Evolutionary conservation across 2,329 filamentous ascomycete species (phyloP), one percentile per base, ranked within the genome.

Genomic region (Arthrobotrys musiformis): DNA sequence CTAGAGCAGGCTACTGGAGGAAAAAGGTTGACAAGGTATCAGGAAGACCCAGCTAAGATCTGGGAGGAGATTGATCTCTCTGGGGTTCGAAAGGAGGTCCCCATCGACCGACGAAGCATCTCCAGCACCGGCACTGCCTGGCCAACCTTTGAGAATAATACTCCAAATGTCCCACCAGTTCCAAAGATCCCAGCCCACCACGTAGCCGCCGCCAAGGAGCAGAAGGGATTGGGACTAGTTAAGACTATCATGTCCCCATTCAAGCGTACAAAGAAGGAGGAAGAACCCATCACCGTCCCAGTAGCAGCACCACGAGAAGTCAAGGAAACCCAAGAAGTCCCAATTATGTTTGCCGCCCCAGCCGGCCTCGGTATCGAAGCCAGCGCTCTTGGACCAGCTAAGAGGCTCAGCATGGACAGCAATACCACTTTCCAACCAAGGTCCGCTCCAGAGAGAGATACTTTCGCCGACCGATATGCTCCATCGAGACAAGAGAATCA

Each of bases 21-120:
- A 33, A 77, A 77, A 42, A 66, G 73, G 48, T 30, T 77, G 50
- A 77, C 73, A 0, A 58, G 37, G 46, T 13, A 70, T 15, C 73
- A 77, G 42, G 56, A 60, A 9, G 66, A 77, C 17, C 60, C 73
- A 56, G 40, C 66, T 61, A 77, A 70, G 33, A 77, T 77, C 44
- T 77, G 73, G 73, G 46, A 68, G 26, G 66, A 77, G 52, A 77
- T 77, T 40, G 66, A 77, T 56, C 40, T 77, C 17, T 35, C 66
- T 33, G 60, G 22, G 42, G 60, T 46, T n/a, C 58, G 58, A 30
- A 60, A 68, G 35, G 19, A 50, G 13, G 46, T 46, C 6, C 17
- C 30, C 40, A 17, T 48, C 26, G 73, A 77, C 26, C 66, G 66
- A 54, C 54, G 42, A 19, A 66, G 73, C 37, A 52, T 28, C 30